Conservation (phyloP, 1,284 basidiomycete species). For the Taiwanofungus camphoratus region DNA sequence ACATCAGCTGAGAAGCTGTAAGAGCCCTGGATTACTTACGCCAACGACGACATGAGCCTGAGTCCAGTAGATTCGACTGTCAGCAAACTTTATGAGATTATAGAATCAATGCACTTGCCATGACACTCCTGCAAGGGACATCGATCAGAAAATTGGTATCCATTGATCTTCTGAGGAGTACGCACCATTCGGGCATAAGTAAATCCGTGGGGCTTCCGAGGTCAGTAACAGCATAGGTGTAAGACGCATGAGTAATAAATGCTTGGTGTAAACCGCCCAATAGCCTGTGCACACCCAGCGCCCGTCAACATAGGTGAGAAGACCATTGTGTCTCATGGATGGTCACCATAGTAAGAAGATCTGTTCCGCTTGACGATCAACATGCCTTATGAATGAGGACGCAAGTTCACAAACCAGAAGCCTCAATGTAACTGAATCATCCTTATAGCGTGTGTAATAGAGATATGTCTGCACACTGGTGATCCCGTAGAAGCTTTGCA, state of each 20-base stretch:
- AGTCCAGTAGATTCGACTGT: neutral
- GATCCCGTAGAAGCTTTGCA: slow-evolving; percentile 2
- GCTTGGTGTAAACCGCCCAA: slow-evolving; percentile 9
- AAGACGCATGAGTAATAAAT: slow-evolving; percentile 10
- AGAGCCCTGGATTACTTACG: neutral
- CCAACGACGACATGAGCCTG: slow-evolving; percentile 6
- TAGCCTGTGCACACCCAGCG: slow-evolving; percentile 3
- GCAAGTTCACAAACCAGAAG: neutral
- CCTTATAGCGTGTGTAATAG: slow-evolving; percentile 2
- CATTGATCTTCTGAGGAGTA: neutral
- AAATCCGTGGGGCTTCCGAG: slow-evolving; percentile 3
- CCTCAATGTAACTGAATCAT: neutral
- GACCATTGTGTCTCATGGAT: neutral
- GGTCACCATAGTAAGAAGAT: slow-evolving; percentile 2
- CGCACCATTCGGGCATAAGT: slow-evolving; percentile 2
- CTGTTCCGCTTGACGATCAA: neutral
- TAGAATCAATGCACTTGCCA: neutral
- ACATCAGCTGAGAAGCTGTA: neutral
- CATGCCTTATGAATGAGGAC: neutral
- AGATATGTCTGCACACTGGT: slow-evolving; percentile 7
- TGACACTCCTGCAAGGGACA: slow-evolving; percentile 3
- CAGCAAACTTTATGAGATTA: neutral
- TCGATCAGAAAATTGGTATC: neutral
- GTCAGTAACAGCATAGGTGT: slow-evolving; percentile 10
- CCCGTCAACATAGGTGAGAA: neutral